Base-by-base conservation (phyloP, 2,329 filamentous ascomycete species). In the Colletotrichum sp. region DNA sequence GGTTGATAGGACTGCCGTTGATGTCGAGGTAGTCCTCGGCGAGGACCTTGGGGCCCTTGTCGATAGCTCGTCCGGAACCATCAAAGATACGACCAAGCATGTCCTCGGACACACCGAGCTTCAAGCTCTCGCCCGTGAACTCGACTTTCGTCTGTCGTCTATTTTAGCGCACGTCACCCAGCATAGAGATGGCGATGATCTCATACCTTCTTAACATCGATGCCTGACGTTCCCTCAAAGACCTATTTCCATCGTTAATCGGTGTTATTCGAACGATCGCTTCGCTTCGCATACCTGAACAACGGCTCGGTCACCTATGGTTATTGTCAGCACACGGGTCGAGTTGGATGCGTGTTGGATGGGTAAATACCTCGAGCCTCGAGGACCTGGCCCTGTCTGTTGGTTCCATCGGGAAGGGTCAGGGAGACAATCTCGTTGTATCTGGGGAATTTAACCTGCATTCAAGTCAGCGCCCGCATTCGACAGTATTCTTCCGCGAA, bases 21-120 rank as follows among this genome's bases (percentile, higher is more conserved):
- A 99, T 99, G 86, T 99, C 98, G 81, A 99, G 91, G 86, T 98
- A 99, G 82, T 99, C 97, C 87, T 99, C 97, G 68, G 97, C 96
- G 79, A 99, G 89, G 82, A 99, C 97, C 89, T 98, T 99, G 77
- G 97, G 97, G 71, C 98, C 97, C 89, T 99, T 99, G 89, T 99
- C 97, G 85, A 99, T 99, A 81, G 98, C 95, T 86, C 96, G 94
- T 84, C 97, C 97, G 77, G 97, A 99, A 82, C 97, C 97, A 89
- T 99, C 96, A 85, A 99, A 99, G 86, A 99, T 96, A 89, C 98
- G 96, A 80, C 97, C 97, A 87, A 99, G 88, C 97, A 99, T 99
- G 89, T 99, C 97, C 89, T 99, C 98, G 68, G 97, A 99, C 76
- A 99, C 97, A 87, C 97, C 97, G 69, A 99, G 94, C 92, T 99